Evolutionary conservation across 1,139 yeast species (phyloP).

Genomic region (Lodderomyces oxycetoniae): DNA sequence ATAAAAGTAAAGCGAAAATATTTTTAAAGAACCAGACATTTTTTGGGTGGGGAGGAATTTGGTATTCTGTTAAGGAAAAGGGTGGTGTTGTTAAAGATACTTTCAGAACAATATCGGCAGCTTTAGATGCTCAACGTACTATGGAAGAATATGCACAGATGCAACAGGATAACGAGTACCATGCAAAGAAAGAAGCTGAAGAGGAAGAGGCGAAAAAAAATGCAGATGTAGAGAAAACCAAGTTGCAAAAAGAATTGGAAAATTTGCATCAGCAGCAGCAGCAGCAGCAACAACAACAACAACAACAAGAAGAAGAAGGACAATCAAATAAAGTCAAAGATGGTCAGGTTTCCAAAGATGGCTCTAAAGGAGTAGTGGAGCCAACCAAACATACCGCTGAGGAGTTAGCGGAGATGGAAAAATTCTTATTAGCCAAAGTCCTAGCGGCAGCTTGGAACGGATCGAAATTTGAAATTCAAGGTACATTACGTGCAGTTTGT

Average conservation of each 20-base stretch:
- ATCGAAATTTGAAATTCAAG: slow-evolving; percentile 80
- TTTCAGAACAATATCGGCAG: slow-evolving; percentile 76
- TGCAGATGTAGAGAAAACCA: slow-evolving; percentile 16
- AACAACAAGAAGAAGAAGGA: slow-evolving; percentile 9
- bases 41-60: slow-evolving; percentile 79
- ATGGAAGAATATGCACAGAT: slow-evolving; percentile 75
- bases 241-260: slow-evolving; percentile 21
- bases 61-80: slow-evolving; percentile 80
- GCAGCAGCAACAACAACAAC: slow-evolving; percentile 16
- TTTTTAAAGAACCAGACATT: slow-evolving; percentile 62
- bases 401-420: slow-evolving; percentile 81
- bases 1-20: slow-evolving; percentile 62
- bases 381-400: slow-evolving; percentile 67
- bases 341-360: slow-evolving; percentile 9
- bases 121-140: slow-evolving; percentile 85
- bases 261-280: slow-evolving; percentile 16
- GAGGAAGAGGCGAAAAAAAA: slow-evolving; percentile 20
- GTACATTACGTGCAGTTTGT: slow-evolving; percentile 85
- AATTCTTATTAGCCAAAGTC: slow-evolving; percentile 81
- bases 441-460: slow-evolving; percentile 97
- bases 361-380: slow-evolving; percentile 14
- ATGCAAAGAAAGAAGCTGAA: slow-evolving; percentile 38
- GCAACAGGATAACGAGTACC: slow-evolving; percentile 57
- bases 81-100: slow-evolving; percentile 84
- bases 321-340: slow-evolving; percentile 6